Evolutionary conservation across 345 rosid species (phyloP).

Genomic region (Turnera subulata): DNA sequence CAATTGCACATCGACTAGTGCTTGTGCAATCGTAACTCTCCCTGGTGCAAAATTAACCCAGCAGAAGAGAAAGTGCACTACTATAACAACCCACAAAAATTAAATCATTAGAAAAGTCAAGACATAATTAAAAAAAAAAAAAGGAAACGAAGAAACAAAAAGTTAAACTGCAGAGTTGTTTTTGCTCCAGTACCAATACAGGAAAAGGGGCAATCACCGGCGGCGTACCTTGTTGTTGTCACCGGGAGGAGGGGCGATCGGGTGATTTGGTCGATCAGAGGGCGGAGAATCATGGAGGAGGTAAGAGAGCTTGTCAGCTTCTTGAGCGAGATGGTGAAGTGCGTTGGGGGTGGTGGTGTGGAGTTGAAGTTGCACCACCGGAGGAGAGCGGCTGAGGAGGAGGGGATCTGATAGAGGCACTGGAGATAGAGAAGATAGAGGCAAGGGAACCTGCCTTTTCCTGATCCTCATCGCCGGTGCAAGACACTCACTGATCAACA

Average conservation of each 20-base stretch:
- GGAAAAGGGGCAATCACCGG: neutral
- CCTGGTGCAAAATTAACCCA: constrained; percentile 29
- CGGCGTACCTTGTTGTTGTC: too few species aligned
- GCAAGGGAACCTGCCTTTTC: constrained; percentile 68
- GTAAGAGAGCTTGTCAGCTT: constrained; percentile 1
- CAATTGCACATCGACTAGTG: neutral
- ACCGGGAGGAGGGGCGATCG: too few species aligned
- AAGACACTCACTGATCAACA: constrained; percentile 4
- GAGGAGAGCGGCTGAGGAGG: constrained; percentile 36
- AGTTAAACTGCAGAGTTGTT: neutral
- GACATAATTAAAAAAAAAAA: neutral
- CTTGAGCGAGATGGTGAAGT: constrained; percentile 13
- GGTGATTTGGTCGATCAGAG: constrained; percentile 38
- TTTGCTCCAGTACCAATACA: neutral
- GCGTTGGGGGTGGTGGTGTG: constrained; percentile 4
- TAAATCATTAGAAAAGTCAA: neutral
- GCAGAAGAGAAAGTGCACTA: constrained; percentile 5
- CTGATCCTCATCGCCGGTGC: constrained; percentile 93
- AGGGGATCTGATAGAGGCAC: constrained; percentile 79
- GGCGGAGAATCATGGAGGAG: constrained; percentile 25
- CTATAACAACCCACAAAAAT: constrained; percentile 31
- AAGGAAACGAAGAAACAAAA: neutral
- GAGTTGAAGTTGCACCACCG: constrained; percentile 54
- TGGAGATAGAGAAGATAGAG: constrained; percentile 71
- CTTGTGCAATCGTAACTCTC: constrained; percentile 1